Percentiles rank a stretch among this genome's conserved stretches.
Evolutionary conservation across 176 grass and related monocot species (phyloP).

Genomic region (Carex kokanica): DNA sequence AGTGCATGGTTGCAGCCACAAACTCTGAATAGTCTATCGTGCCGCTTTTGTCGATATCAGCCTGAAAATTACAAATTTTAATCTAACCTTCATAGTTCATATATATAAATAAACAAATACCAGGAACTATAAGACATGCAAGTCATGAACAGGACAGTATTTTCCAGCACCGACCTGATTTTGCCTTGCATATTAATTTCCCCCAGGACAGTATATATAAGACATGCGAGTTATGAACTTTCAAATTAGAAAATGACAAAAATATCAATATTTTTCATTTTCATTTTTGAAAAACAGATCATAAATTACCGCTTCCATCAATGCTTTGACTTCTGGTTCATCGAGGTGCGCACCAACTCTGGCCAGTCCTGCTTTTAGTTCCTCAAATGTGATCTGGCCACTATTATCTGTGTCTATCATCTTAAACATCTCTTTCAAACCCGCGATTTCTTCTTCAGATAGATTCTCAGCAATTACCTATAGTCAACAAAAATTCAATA

Average conservation of each 20-base stretch:
- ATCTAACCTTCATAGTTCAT: slow-evolving; percentile 28
- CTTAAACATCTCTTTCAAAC: slow-evolving; percentile 29
- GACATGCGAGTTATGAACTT: background rate
- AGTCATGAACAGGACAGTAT: background rate
- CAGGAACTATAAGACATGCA: too few relatives aligned
- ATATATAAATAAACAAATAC: too few relatives aligned
- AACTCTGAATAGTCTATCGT: slow-evolving; percentile 93
- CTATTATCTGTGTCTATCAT: slow-evolving; percentile 33
- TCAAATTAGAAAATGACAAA: background rate
- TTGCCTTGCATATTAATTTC: background rate
- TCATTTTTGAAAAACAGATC: background rate
- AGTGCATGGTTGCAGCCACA: slow-evolving; percentile 74
- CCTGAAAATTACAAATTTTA: slow-evolving; percentile 37
- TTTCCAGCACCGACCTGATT: background rate
- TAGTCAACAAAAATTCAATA: background rate
- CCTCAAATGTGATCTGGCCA: slow-evolving; percentile 33
- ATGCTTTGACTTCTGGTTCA: slow-evolving; percentile 26
- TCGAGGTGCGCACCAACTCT: slow-evolving; percentile 23
- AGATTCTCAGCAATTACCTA: slow-evolving; percentile 32
- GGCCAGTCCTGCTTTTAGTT: slow-evolving; percentile 26
- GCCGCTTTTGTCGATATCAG: slow-evolving; percentile 84
- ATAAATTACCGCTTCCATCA: slow-evolving; percentile 27
- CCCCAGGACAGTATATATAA: background rate
- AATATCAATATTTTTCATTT: background rate
- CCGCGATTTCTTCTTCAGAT: slow-evolving; percentile 29